phyloP scores from a whole-genome alignment of 2,329 filamentous ascomycete species.

The Alternaria triticina region DNA sequence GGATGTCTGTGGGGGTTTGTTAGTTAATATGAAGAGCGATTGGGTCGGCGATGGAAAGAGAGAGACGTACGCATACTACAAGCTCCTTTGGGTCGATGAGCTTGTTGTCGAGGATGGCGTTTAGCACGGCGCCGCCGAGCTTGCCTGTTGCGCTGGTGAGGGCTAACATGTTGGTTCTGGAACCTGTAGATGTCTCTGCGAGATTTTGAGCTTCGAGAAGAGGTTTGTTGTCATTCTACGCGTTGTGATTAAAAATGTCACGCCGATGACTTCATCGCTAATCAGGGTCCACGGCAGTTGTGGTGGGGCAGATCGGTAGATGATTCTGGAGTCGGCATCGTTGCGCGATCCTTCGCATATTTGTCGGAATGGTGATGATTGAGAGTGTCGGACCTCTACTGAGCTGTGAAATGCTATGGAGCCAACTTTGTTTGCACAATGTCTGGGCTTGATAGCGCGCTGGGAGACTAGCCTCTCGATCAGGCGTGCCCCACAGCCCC shows the following conservation, averaged over 20 bases:
- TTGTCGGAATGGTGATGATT: too few species aligned
- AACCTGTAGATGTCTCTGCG: not conserved
- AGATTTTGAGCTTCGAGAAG: not conserved
- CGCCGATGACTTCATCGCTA: not conserved
- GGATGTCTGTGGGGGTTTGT: constrained; percentile 24
- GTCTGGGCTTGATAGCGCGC: too few species aligned
- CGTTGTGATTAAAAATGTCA: not conserved
- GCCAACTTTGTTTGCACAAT: too few species aligned
- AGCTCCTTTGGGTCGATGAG: constrained; percentile 48
- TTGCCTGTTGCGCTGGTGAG: constrained; percentile 56
- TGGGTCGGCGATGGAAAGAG: too few species aligned
- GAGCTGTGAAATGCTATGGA: too few species aligned
- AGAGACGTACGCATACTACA: constrained; percentile 43
- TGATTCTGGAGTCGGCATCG: not conserved
- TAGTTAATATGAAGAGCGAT: too few species aligned
- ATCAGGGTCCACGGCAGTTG: not conserved
- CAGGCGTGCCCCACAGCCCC: too few species aligned
- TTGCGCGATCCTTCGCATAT: too few species aligned
- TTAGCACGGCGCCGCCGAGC: constrained; percentile 53
- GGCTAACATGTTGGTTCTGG: constrained; percentile 37
- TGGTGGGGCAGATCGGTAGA: not conserved
- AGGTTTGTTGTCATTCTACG: not conserved
- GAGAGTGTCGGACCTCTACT: too few species aligned
- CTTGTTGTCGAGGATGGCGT: constrained; percentile 50
- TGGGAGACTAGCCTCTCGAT: too few species aligned